Conservation (phyloP, 2,329 filamentous ascomycete genomes). For the Cadophora malorum region DNA sequence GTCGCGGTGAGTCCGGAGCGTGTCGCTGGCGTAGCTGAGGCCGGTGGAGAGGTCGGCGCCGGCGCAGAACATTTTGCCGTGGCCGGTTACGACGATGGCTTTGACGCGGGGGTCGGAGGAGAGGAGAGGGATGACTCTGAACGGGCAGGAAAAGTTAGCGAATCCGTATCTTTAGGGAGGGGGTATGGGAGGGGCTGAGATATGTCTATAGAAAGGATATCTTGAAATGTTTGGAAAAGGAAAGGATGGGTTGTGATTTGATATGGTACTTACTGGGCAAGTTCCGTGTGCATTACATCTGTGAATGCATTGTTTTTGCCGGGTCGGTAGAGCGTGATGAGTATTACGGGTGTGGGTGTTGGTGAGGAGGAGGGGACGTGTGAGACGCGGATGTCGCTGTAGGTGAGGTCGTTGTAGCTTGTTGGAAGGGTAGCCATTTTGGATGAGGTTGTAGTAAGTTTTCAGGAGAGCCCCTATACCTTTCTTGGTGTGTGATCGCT, state of each 20-base stretch:
- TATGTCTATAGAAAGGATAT: no score
- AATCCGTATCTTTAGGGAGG: no score
- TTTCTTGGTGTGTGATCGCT: not conserved
- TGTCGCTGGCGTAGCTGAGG: conserved; percentile 34
- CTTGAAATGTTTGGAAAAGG: no score
- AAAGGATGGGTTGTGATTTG: no score
- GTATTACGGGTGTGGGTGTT: conserved; percentile 64
- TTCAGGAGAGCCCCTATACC: not conserved
- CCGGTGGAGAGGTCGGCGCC: conserved; percentile 49
- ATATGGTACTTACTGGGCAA: conserved; percentile 48
- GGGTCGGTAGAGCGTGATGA: conserved; percentile 70
- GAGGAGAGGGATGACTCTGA: conserved; percentile 55
- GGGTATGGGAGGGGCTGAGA: no score
- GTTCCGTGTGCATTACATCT: conserved; percentile 64
- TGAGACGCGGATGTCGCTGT: conserved; percentile 54
- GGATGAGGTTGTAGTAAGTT: not conserved
- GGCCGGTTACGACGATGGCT: conserved; percentile 59
- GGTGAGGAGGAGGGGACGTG: conserved; percentile 58
- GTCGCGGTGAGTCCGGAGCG: conserved; percentile 48
- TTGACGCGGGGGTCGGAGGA: conserved; percentile 61
- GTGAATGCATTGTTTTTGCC: conserved; percentile 74
- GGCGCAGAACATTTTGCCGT: conserved; percentile 61
- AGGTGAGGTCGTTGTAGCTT: conserved; percentile 51
- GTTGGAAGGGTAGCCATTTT: conserved; percentile 33
- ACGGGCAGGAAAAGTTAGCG: no score